Evolutionary conservation across 768 basidiomycete species (phyloP).

Genomic region (Suillus placidus): DNA sequence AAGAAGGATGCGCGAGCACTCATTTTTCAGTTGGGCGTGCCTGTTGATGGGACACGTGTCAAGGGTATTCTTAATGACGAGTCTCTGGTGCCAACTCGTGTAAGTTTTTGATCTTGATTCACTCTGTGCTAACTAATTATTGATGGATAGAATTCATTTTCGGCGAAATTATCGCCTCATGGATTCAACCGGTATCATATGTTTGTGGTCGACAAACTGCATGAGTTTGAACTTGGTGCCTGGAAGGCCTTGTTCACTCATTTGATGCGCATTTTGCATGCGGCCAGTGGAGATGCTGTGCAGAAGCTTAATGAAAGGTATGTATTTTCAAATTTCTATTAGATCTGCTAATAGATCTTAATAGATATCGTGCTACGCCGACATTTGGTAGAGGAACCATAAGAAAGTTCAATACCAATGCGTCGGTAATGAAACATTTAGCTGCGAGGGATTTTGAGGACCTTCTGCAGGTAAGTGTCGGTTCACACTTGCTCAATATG

Average conservation of each 20-base stretch:
- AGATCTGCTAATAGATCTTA: background rate
- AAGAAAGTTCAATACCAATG: background rate
- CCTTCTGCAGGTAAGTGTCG: no score
- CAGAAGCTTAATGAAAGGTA: no score
- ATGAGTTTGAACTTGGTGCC: slow-evolving; percentile 41
- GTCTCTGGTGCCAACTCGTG: background rate
- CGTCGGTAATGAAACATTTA: no score
- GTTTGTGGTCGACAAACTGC: slow-evolving; percentile 39
- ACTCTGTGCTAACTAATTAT: background rate
- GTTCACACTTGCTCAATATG: no score
- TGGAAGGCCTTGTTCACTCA: no score
- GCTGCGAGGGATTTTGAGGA: no score
- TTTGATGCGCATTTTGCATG: no score
- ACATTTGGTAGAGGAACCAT: background rate
- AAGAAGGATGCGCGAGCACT: no score
- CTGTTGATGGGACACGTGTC: no score
- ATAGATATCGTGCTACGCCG: background rate
- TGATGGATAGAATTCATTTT: background rate
- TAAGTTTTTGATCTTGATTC: background rate
- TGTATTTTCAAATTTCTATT: no score
- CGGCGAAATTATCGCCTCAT: background rate
- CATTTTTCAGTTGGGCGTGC: no score
- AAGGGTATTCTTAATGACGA: background rate
- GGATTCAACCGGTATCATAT: slow-evolving; percentile 30
- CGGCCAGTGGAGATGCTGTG: no score